These are phyloP conservation scores for Sporothrix variecibatus DNA, from an alignment of 2,329 filamentous ascomycete species.

Conservation along the genomic window DNA sequence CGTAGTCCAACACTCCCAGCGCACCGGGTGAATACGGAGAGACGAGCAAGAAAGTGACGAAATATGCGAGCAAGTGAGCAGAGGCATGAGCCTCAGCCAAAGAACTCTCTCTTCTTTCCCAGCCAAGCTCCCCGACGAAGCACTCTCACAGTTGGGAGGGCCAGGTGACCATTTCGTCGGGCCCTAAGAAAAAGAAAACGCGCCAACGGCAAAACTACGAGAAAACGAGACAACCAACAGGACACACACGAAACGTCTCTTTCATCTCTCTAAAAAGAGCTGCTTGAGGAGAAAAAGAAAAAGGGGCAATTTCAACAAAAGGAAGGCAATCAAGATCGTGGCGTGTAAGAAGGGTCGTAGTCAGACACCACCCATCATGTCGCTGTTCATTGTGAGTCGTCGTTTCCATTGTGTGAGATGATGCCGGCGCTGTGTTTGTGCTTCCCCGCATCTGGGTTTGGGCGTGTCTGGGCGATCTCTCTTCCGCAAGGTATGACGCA, in stretches of 20 bases:
- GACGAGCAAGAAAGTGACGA: neutral
- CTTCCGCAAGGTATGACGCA: neutral
- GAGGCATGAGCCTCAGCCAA: neutral
- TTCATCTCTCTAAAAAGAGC: neutral
- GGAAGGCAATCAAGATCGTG: neutral
- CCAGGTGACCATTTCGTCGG: constrained; percentile 9
- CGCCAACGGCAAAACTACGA: no score
- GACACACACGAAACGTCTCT: neutral
- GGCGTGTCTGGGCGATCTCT: neutral
- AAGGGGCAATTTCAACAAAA: neutral
- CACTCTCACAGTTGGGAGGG: neutral
- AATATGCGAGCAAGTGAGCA: neutral
- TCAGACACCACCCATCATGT: constrained; percentile 4
- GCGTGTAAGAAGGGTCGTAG: neutral
- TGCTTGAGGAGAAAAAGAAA: neutral
- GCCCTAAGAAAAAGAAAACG: neutral
- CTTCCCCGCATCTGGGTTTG: constrained; percentile 9
- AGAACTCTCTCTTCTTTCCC: neutral
- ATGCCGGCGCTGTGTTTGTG: neutral
- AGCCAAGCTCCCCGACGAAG: neutral
- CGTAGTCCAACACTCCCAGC: neutral
- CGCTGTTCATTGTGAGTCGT: neutral
- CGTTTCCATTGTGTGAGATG: neutral
- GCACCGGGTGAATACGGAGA: constrained; percentile 1
- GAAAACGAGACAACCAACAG: neutral